These are phyloP conservation scores for Naganishia sp. DNA, from an alignment of 1,284 basidiomycete genomes.

Conservation along the genomic window DNA sequence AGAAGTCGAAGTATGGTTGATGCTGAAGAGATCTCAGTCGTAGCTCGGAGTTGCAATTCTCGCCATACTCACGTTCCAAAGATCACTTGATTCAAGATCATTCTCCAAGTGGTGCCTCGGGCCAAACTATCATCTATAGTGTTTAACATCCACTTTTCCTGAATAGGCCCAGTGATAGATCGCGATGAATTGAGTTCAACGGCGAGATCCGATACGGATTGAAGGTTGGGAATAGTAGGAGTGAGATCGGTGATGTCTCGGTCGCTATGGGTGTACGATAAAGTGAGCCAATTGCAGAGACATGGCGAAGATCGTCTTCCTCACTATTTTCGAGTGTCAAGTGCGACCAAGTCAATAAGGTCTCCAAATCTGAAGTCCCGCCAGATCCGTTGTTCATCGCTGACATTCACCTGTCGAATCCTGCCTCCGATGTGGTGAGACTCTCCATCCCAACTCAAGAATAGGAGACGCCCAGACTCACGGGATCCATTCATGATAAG, in stretches of 20 bases:
- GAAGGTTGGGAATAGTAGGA: slow-evolving; percentile 63
- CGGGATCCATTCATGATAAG: slow-evolving; percentile 70
- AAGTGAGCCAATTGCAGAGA: background rate
- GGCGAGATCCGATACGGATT: slow-evolving; percentile 58
- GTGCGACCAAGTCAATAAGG: slow-evolving; percentile 57
- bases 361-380: slow-evolving; percentile 66
- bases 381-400: slow-evolving; percentile 67
- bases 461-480: background rate
- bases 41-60: slow-evolving; percentile 58
- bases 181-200: slow-evolving; percentile 55
- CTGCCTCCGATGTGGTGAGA: background rate
- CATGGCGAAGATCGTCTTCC: background rate
- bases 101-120: slow-evolving; percentile 25
- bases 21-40: slow-evolving; percentile 51
- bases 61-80: slow-evolving; percentile 58
- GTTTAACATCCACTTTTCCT: slow-evolving; percentile 63
- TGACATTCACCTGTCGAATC: slow-evolving; percentile 64
- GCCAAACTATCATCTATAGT: slow-evolving; percentile 29
- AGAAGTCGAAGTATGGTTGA: slow-evolving; percentile 50
- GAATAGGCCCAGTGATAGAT: slow-evolving; percentile 63
- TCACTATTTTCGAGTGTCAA: slow-evolving; percentile 64
- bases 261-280: slow-evolving; percentile 44
- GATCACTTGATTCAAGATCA: slow-evolving; percentile 56
- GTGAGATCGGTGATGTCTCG: slow-evolving; percentile 63
- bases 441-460: background rate